Percentiles rank a stretch among this genome's conserved stretches.
Conservation (phyloP, 2,329 filamentous ascomycete species). For the Hymenoscyphus scutula region DNA sequence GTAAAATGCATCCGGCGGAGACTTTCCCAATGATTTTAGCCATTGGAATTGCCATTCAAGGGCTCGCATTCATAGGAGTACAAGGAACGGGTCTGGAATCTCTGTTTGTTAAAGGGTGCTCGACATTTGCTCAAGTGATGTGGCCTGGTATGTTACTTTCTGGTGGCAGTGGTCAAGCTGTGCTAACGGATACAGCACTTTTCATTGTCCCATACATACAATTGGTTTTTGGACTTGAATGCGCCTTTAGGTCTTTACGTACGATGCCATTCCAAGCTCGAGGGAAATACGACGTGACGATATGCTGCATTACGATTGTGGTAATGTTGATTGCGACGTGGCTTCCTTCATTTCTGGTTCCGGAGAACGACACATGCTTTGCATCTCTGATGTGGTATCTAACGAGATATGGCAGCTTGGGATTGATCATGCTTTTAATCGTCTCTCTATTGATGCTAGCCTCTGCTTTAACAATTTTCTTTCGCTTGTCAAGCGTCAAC, state of each 20-base stretch:
- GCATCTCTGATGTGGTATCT: conserved; percentile 68
- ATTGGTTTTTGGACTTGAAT: conserved; percentile 63
- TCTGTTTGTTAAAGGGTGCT: conserved; percentile 52
- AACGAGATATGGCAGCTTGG: conserved; percentile 56
- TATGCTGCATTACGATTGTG: conserved; percentile 53
- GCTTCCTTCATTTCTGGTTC: conserved; percentile 54
- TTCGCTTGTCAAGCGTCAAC: conserved; percentile 53
- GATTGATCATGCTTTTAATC: conserved; percentile 52
- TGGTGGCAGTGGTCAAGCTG: background rate
- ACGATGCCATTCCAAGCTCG: conserved; percentile 56
- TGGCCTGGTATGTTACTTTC: conserved; percentile 52
- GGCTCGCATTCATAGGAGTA: conserved; percentile 54
- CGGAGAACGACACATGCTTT: conserved; percentile 60
- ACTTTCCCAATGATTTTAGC: conserved; percentile 55
- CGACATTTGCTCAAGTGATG: conserved; percentile 54
- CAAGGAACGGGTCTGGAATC: conserved; percentile 55
- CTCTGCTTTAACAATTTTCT: conserved; percentile 53
- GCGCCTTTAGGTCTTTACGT: conserved; percentile 53
- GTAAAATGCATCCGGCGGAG: conserved; percentile 37
- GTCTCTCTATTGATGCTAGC: conserved; percentile 51
- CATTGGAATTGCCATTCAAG: conserved; percentile 56
- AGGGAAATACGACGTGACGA: conserved; percentile 57
- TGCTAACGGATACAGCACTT: conserved; percentile 50
- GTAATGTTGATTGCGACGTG: conserved; percentile 55
- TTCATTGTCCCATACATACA: conserved; percentile 67